Percentiles rank a stretch among this genome's conserved stretches.
Conservation (phyloP, 2,329 filamentous ascomycete species). For the Penicillium sp. region DNA sequence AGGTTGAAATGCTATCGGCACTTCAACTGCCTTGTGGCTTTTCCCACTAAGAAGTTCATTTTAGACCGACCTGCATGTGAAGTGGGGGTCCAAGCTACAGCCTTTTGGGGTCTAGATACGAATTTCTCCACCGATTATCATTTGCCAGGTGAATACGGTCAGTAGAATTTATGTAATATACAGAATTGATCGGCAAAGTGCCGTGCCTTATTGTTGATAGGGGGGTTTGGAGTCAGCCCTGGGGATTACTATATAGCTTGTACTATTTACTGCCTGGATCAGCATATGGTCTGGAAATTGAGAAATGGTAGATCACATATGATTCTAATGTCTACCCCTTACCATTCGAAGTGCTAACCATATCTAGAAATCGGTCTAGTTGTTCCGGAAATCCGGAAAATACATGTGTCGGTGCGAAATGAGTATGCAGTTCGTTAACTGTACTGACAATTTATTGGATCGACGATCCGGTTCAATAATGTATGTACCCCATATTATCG, state of each 20-base stretch:
- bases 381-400: not conserved
- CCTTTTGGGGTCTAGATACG: not conserved
- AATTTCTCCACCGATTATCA: not conserved
- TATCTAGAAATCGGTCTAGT: not conserved
- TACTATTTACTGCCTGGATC: too few species aligned
- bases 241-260: too few species aligned
- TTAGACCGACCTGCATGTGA: constrained; percentile 7
- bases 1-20: not conserved
- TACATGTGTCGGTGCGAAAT: not conserved
- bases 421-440: not conserved
- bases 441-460: constrained; percentile 19
- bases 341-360: not conserved
- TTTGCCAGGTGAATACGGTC: too few species aligned
- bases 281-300: not conserved
- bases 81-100: not conserved
- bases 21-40: not conserved
- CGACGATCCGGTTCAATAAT: constrained; percentile 1
- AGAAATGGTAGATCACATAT: not conserved
- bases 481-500: constrained; percentile 10
- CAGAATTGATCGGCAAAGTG: not conserved
- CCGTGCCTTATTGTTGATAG: not conserved
- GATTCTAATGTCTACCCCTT: too few species aligned
- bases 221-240: not conserved
- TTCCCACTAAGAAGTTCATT: not conserved
- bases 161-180: not conserved